Percentiles rank a stretch among this genome's conserved stretches.
Conservation (phyloP, 2,329 filamentous ascomycete genomes). For the Ceratocystis cacaofunesta region DNA sequence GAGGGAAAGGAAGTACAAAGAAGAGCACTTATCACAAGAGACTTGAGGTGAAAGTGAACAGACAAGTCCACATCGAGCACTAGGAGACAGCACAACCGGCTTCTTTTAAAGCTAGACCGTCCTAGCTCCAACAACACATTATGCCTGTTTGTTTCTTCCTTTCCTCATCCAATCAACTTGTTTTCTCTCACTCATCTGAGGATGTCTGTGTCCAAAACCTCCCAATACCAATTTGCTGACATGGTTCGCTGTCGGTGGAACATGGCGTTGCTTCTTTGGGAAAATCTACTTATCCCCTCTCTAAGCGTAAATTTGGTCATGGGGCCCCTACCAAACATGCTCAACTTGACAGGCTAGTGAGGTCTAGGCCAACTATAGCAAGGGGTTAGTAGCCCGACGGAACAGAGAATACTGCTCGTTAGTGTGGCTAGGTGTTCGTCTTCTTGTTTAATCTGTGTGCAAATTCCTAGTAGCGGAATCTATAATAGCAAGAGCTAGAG, state of each 20-base stretch:
- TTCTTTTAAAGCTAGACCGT: not conserved
- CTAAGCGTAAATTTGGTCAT: not conserved
- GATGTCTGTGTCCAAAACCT: not conserved
- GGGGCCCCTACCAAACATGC: not conserved
- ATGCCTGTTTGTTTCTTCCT: not conserved
- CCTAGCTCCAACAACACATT: not conserved
- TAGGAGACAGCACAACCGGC: not conserved
- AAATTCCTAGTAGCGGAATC: too few species aligned
- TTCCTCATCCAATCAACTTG: not conserved
- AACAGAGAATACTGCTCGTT: not conserved
- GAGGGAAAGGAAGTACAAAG: not conserved
- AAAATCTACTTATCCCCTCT: too few species aligned
- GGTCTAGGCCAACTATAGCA: not conserved
- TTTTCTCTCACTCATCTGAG: not conserved
- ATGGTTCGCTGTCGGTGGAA: not conserved
- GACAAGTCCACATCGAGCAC: not conserved
- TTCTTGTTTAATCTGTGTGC: not conserved
- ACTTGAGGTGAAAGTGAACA: not conserved
- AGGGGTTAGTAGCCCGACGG: not conserved
- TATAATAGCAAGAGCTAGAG: too few species aligned
- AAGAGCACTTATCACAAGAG: constrained; percentile 9
- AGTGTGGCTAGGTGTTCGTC: not conserved
- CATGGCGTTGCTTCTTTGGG: not conserved
- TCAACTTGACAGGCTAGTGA: not conserved
- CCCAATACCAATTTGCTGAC: not conserved